These are phyloP conservation scores for Cyberlindnera japonica DNA, from an alignment of 805 yeast species.

Conservation along the genomic window DNA sequence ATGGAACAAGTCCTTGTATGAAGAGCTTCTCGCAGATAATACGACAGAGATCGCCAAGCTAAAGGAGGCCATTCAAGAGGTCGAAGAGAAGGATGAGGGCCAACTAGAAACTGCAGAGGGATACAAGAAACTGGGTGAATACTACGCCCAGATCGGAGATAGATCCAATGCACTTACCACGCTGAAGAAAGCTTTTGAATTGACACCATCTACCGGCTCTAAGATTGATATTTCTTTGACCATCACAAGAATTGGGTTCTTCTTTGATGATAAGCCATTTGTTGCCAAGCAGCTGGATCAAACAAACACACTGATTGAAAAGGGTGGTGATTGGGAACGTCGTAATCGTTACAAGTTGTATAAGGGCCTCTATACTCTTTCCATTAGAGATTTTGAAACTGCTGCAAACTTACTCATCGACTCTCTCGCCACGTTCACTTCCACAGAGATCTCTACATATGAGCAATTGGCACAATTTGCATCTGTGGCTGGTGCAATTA, in stretches of 20 bases:
- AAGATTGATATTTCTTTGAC: constrained; percentile 86
- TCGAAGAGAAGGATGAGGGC: constrained; percentile 70
- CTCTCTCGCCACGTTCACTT: constrained; percentile 91
- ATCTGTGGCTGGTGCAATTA: constrained; percentile 78
- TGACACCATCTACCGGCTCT: constrained; percentile 82
- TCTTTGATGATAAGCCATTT: constrained; percentile 71
- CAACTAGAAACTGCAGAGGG: constrained; percentile 76
- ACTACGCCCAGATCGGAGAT: constrained; percentile 83
- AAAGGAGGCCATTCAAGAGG: constrained; percentile 40
- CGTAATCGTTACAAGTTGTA: constrained; percentile 92
- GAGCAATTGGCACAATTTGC: constrained; percentile 89
- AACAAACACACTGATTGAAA: constrained; percentile 73
- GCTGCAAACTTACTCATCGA: constrained; percentile 86
- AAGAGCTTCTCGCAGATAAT: constrained; percentile 49
- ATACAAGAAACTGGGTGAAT: constrained; percentile 81
- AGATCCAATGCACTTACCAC: constrained; percentile 62
- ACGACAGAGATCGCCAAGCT: constrained; percentile 47
- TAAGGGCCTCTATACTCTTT: constrained; percentile 75
- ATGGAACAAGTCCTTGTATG: constrained; percentile 61
- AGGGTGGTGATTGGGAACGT: constrained; percentile 99
- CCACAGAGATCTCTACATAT: constrained; percentile 84
- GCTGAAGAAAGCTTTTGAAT: constrained; percentile 66
- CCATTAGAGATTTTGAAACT: constrained; percentile 80
- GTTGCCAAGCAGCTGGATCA: constrained; percentile 72
- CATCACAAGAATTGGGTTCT: constrained; percentile 83